Evolutionary conservation across 2,329 filamentous ascomycete genomes (phyloP), one percentile per base, ranked within the genome.

Genomic region (Arthrobotrys sphaeroides): DNA sequence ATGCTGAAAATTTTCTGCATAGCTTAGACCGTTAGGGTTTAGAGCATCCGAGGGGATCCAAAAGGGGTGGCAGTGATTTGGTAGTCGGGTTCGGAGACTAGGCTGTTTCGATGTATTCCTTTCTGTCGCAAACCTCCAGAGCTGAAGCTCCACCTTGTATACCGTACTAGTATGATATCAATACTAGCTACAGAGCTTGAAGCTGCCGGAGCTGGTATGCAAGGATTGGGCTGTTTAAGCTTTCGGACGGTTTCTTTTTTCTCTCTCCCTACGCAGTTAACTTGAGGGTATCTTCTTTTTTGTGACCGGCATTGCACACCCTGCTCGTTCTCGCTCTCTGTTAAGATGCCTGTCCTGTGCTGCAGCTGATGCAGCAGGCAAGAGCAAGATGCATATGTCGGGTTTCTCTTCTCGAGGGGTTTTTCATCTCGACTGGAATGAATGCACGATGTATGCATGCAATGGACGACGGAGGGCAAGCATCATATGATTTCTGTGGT

Each of bases 351-450:
- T 40, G 36, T 5, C n/a, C n/a, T 40, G 36, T 16, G 12, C 36
- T 40, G 12, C 36, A 49, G 18, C 16, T 40, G 36, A 10, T n/a
- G 12, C 36, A 10, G 12, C 36, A 40, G 3, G n/a, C 36, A 40
- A 40, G 31, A 33, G 7, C 31, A 33, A 49, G 22, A 28, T 43
- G 43, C 43, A 47, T 26, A 26, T 22, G 20, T 47, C 43, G 43
- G 43, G 43, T 13, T 26, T 47, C 13, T n/a, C n/a, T n/a, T n/a
- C n/a, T n/a, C n/a, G n/a, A n/a, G n/a, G 5, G 20, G 13, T 33
- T 53, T 53, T 45, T 61, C n/a, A 26, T 61, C 57, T 61, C 57
- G 57, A 61, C 57, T 33, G 24, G 20, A 31, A 51, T 28, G 22
- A 31, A 5, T n/a, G n/a, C n/a, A n/a, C n/a, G n/a, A n/a, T n/a